Evolutionary conservation across 768 basidiomycete species (phyloP), one percentile per base, ranked within the genome.

Genomic region (Trichaptum fuscoviolaceum): DNA sequence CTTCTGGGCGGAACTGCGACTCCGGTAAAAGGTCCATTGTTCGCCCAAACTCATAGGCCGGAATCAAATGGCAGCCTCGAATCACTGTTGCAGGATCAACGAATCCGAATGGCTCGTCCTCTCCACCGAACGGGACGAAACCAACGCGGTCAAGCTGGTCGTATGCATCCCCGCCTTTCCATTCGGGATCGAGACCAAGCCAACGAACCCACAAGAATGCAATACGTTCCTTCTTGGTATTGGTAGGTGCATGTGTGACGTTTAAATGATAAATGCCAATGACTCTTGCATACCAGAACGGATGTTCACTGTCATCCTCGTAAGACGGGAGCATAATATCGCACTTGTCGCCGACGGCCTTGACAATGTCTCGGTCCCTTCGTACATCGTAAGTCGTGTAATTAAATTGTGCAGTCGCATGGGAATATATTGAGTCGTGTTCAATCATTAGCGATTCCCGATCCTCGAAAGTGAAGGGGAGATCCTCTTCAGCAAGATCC

Each of bases 331-430:
- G 71, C 73, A 79, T 81, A 20, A 85, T 63, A 36, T 82, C 72
- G 0, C 73, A 42, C 10, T 80, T 74, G 0, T 72, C 78, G 0
- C 69, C 59, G 42, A 12, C 5, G 10, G 78, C 76, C 59, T 83
- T 82, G 63, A 84, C 70, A 0, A 73, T 67, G 66, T 85, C 82
- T 66, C 83, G 80, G 2, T 69, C 71, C 0, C 78, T 72, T 18
- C 77, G 75, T 17, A 80, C 42, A 69, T 84, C 78, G 69, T 83
- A 84, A 0, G 78, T 80, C 0, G 81, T 82, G 68, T 79, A 81
- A 68, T 80, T 78, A 62, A 82, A 61, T 0, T 73, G 74, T 3
- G 80, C 12, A 1, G n/a, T 24, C 25, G 15, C 20, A 36, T 69
- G 68, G 36, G 27, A n/a, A 27, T 67, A 63, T 3, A 69, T 23